Base-by-base conservation (phyloP, 140 eudicot genomes). In the Eryngium alpinum region DNA sequence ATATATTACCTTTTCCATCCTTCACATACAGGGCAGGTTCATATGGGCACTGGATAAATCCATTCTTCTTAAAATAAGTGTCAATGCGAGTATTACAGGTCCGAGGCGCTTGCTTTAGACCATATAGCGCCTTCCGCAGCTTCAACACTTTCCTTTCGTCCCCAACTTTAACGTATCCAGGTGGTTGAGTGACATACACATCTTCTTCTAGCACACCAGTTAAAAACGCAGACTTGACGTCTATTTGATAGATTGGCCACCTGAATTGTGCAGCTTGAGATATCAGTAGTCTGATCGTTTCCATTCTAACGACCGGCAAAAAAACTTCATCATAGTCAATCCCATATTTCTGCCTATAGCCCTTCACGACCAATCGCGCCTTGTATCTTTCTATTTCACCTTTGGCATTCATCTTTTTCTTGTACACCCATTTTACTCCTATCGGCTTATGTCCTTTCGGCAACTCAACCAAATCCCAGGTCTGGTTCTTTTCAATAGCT, bases 381-480 rank as follows among this genome's bases (percentile, higher is more conserved):
- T 65, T 65, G 32, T 65, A 28, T 14, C 72, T 65, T 65, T 65
- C 72, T 65, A 65, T 65, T 25, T 65, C 29, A 65, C 72, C 72
- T 65, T 65, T 33, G 29, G 16, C 21, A 24, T 65, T 65, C 72
- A 65, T 65, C 4, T 65, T 65, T 65, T n/a, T 27, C 72, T 65
- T 65, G 5, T 65, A 65, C 15, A 65, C 38, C 72, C 72, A 65
- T 27, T 65, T 65, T 65, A 65, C 21, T 65, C 72, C 19, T 65
- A 65, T 65, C 5, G 38, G 33, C 38, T 28, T 65, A 65, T 65
- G n/a, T 65, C 72, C 72, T 27, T 65, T 14, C 38, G 34, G 34
- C 19, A 65, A 65, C 33, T 65, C 72, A 33, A 27, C 72, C 72
- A 65, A 65, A 65, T 65, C 72, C 72, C 38, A 65, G 29, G 72